A percentile compares a stretch with the other conserved stretches of the same genome.
Conservation (phyloP, 768 basidiomycete species). For the Postia placenta region DNA sequence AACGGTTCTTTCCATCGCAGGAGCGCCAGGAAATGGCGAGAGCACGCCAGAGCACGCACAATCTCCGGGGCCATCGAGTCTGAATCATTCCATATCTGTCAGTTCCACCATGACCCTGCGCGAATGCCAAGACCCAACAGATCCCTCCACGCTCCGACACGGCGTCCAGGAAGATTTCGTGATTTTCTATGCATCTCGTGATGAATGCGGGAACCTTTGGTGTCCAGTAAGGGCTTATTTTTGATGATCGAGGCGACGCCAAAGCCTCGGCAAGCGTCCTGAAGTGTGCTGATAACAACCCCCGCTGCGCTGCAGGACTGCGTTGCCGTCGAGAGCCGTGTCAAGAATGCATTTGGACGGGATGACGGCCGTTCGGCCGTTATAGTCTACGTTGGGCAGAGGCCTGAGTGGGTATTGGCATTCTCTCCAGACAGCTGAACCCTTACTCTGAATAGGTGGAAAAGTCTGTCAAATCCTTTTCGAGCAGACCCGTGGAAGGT, state of each 20-base stretch:
- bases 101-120: constrained; percentile 48
- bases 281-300: constrained; percentile 15
- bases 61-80: not conserved
- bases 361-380: constrained; percentile 43
- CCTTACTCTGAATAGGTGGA: constrained; percentile 52
- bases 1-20: too few species aligned
- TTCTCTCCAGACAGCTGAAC: constrained; percentile 1
- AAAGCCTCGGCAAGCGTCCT: constrained; percentile 12
- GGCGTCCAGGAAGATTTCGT: constrained; percentile 45
- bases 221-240: constrained; percentile 48
- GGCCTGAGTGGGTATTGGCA: constrained; percentile 44
- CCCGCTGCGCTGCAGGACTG: constrained; percentile 62
- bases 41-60: not conserved
- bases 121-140: constrained; percentile 28
- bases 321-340: constrained; percentile 47
- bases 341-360: constrained; percentile 44
- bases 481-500: constrained; percentile 61
- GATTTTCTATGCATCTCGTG: constrained; percentile 67
- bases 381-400: constrained; percentile 67
- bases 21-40: too few species aligned
- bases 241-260: not conserved
- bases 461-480: constrained; percentile 46
- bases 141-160: constrained; percentile 29
- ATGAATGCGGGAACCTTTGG: constrained; percentile 56
- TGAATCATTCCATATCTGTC: not conserved